Conservation (phyloP, 2,329 filamentous ascomycete species). For the Aspergillus puulaauensis region DNA sequence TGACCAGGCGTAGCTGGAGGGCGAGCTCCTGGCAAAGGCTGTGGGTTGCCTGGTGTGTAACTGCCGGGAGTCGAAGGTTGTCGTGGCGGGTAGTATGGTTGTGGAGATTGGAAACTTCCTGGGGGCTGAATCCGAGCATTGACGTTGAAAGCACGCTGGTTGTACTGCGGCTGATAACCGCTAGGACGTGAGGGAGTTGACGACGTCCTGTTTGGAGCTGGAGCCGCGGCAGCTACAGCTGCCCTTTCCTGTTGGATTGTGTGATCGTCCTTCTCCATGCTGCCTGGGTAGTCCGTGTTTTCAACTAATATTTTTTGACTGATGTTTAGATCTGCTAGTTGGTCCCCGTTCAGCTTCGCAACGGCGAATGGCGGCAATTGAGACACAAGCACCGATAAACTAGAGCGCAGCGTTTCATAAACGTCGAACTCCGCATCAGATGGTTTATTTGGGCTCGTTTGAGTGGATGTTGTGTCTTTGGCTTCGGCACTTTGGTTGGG, state of each 20-base stretch:
- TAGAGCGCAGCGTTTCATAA: constrained; percentile 74
- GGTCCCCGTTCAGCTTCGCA: constrained; percentile 80
- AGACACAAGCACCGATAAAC: constrained; percentile 71
- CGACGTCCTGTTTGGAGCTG: constrained; percentile 34
- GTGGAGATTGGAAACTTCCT: constrained; percentile 27
- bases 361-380: constrained; percentile 81
- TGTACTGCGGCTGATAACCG: constrained; percentile 33
- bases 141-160: constrained; percentile 32
- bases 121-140: constrained; percentile 30
- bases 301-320: constrained; percentile 75
- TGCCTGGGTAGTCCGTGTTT: constrained; percentile 70
- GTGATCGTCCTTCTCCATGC: constrained; percentile 79
- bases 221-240: constrained; percentile 25
- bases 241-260: constrained; percentile 51
- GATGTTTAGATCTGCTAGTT: constrained; percentile 78
- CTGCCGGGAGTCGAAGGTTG: constrained; percentile 32
- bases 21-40: constrained; percentile 30
- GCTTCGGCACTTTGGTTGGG: constrained; percentile 32
- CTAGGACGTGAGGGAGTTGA: constrained; percentile 35
- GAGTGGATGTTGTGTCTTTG: constrained; percentile 24
- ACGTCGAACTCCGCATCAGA: constrained; percentile 56
- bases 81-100: constrained; percentile 31
- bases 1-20: constrained; percentile 37
- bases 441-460: constrained; percentile 51
- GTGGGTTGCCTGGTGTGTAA: constrained; percentile 33